A percentile compares a stretch with the other conserved stretches of the same genome.
These are phyloP conservation scores for Dothistroma pini DNA, from an alignment of 2,329 filamentous ascomycete genomes.

Conservation along the genomic window DNA sequence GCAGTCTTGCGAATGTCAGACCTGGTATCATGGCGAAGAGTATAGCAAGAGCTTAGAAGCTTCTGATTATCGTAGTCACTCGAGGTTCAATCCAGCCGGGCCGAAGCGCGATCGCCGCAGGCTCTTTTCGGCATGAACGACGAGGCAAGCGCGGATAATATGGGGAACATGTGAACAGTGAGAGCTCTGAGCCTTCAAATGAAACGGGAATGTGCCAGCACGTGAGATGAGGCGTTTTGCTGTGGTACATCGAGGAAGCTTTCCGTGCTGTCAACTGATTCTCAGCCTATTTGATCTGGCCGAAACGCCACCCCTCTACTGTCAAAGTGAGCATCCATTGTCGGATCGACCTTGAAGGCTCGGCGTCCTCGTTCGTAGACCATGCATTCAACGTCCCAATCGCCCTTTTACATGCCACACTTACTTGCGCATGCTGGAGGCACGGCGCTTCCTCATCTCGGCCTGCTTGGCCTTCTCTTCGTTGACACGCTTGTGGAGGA, in stretches of 20 bases:
- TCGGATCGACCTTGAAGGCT: conserved; percentile 13
- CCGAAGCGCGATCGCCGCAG: not conserved
- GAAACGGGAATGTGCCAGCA: not conserved
- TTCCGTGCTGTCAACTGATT: conserved; percentile 7
- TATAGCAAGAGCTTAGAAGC: conserved; percentile 4
- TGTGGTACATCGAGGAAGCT: conserved; percentile 16
- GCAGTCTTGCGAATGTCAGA: not conserved
- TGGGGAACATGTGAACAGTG: not conserved
- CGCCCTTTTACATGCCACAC: conserved; percentile 8
- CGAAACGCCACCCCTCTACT: conserved; percentile 15
- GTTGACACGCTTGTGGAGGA: conserved; percentile 94
- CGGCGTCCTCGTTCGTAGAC: conserved; percentile 12
- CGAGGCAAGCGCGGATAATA: not conserved
- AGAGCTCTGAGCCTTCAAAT: not conserved
- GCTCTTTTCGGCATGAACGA: not conserved
- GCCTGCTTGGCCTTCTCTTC: conserved; percentile 94
- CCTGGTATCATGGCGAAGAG: conserved; percentile 20
- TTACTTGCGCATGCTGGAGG: conserved; percentile 88
- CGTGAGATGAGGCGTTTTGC: conserved; percentile 13
- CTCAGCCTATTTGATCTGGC: conserved; percentile 3
- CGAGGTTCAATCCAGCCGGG: not conserved
- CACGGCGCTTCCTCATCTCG: conserved; percentile 93
- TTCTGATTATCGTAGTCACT: not conserved
- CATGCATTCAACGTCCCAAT: conserved; percentile 2
- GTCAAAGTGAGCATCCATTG: conserved; percentile 19